phyloP scores from a whole-genome alignment of 2,329 filamentous ascomycete genomes.

The Plenodomus biglobosus region DNA sequence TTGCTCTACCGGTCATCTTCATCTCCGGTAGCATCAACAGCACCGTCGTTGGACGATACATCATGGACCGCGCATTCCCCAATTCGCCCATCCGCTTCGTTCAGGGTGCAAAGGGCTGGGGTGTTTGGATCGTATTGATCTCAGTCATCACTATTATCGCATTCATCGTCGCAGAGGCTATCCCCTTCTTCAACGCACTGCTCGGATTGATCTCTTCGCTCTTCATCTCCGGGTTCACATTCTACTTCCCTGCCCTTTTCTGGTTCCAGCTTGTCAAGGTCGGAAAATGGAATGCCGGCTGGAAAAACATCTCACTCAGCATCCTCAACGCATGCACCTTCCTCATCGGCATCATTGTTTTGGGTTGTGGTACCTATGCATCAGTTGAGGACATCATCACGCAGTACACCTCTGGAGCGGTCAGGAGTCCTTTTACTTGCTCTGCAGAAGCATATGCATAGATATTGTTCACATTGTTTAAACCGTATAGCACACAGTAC shows the following conservation, averaged over 20 bases:
- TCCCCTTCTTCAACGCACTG: conserved; percentile 70
- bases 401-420: conserved; percentile 42
- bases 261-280: conserved; percentile 47
- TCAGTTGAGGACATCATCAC: conserved; percentile 49
- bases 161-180: conserved; percentile 69
- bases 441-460: conserved; percentile 35
- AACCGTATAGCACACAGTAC: not conserved
- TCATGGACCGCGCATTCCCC: conserved; percentile 64
- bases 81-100: conserved; percentile 52
- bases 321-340: conserved; percentile 33
- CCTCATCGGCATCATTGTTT: conserved; percentile 35
- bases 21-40: conserved; percentile 72
- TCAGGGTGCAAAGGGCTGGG: conserved; percentile 43
- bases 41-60: conserved; percentile 67
- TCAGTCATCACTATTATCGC: conserved; percentile 61
- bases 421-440: conserved; percentile 48
- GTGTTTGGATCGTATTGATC: conserved; percentile 63
- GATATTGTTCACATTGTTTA: not conserved
- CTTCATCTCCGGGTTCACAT: conserved; percentile 70
- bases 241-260: conserved; percentile 44
- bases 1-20: conserved; percentile 71
- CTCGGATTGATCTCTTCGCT: conserved; percentile 64
- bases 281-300: conserved; percentile 46
- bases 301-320: conserved; percentile 37
- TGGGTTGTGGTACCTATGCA: conserved; percentile 49